Base-by-base conservation (phyloP, 352 stramenopile species). In the Pythium utonaiense region DNA sequence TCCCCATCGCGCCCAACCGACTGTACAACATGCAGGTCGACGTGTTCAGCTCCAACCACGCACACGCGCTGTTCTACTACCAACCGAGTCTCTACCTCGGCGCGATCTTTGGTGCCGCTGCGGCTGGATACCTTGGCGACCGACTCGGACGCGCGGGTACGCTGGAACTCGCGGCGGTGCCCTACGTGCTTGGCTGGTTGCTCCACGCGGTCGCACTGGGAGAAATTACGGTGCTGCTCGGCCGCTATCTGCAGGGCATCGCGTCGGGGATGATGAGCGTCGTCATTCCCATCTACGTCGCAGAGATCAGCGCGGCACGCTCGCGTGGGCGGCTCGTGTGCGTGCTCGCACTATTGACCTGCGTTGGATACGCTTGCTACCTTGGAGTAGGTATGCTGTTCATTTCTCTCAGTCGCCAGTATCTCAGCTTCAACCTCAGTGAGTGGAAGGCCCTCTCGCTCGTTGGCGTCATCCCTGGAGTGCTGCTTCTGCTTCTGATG, bases 11-110 rank as follows among this genome's bases (percentile, higher is more conserved):
- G 13, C 80, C 84, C 10, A 74, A 57, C 27, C 66, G 82, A 8
- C 74, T 93, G 10, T 93, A 93, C 71, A 88, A 91, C 64, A 91
- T 93, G 68, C 81, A 93, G 63, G 80, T 93, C 48, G 81, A 93
- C 57, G 74, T 91, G 16, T 93, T 93, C 61, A 75, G 69, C 70
- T 80, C 73, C n/a, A 75, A 71, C 62, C 80, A 91, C 58, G 72
- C 73, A 41, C 80, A 91, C 57, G 66, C 84, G 24, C 69, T 70
- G 38, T 93, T 90, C 66, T 93, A 89, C 61, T 83, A 81, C 56
- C 67, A 70, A 34, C 73, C 80, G 33, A 90, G 83, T 50, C 60
- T 91, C 21, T 78, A 80, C 34, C 66, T 93, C 16, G 84, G 82
- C 31, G 78, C 65, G 1, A 65, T 93, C 8, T 63, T 91, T 24